A percentile compares a stretch with the other conserved stretches of the same genome.
These are phyloP conservation scores for Rubia yunnanensis DNA, from an alignment of 257 asterid species.

Conservation along the genomic window DNA sequence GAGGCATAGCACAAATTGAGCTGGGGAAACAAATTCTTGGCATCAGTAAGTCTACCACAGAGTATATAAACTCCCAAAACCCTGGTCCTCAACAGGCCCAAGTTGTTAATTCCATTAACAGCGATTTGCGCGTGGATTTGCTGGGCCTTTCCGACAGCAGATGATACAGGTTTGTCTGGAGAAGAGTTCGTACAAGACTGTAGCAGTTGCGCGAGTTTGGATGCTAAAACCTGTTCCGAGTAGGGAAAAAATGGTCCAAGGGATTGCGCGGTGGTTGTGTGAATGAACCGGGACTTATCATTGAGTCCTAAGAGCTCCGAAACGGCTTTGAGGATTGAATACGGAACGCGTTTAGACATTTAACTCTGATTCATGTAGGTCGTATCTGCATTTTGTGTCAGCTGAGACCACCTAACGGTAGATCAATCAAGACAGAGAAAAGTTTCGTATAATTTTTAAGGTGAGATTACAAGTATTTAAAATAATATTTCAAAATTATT, in stretches of 20 bases:
- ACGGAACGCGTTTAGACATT: conserved; percentile 6
- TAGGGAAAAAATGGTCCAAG: neutral
- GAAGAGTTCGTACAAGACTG: conserved; percentile 16
- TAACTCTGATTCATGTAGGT: neutral
- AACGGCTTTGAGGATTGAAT: neutral
- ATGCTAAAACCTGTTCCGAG: conserved; percentile 50
- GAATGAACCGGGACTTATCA: conserved; percentile 5
- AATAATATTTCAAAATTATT: too few relatives aligned
- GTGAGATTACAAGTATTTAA: too few relatives aligned
- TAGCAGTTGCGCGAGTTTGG: conserved; percentile 55
- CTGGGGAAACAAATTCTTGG: conserved; percentile 55
- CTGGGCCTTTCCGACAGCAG: conserved; percentile 28
- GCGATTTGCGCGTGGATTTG: conserved; percentile 71
- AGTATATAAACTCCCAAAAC: conserved; percentile 65
- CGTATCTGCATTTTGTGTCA: neutral
- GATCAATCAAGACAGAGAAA: too few relatives aligned
- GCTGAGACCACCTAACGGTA: too few relatives aligned
- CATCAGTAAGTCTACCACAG: conserved; percentile 37
- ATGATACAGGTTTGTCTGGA: conserved; percentile 21
- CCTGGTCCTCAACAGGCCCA: conserved; percentile 68
- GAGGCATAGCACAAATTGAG: conserved; percentile 71
- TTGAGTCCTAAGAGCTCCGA: neutral
- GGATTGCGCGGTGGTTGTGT: neutral
- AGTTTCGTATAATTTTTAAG: too few relatives aligned
- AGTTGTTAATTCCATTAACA: conserved; percentile 54